Conservation (phyloP, 108 stramenopile species). For the Nitzschia sp. region DNA sequence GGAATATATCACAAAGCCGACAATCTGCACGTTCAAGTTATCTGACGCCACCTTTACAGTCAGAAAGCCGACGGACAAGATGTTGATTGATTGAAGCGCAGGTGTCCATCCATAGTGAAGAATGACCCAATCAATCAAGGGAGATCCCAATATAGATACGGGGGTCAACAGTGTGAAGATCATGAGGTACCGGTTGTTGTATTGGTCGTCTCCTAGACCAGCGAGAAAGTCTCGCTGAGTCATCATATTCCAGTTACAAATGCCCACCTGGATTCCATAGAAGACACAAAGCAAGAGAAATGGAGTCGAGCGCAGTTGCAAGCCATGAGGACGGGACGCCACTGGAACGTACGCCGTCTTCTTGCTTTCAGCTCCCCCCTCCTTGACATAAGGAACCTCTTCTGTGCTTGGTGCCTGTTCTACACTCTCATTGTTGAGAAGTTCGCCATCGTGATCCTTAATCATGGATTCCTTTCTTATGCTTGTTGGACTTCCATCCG, state of each 20-base stretch:
- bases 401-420: not conserved
- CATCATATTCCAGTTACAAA: slow-evolving; percentile 31
- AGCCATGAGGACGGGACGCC: not conserved
- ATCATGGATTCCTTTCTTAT: no score
- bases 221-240: slow-evolving; percentile 49
- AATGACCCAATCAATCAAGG: slow-evolving; percentile 36
- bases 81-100: not conserved
- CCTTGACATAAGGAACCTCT: not conserved
- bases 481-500: no score
- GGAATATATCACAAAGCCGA: slow-evolving; percentile 54
- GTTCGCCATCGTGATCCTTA: not conserved
- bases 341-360: not conserved
- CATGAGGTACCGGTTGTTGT: slow-evolving; percentile 40
- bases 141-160: slow-evolving; percentile 36
- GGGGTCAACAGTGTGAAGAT: slow-evolving; percentile 54
- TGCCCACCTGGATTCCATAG: slow-evolving; percentile 21
- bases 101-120: not conserved
- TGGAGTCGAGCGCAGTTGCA: not conserved
- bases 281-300: not conserved
- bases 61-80: slow-evolving; percentile 6
- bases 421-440: not conserved
- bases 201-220: slow-evolving; percentile 44
- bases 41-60: slow-evolving; percentile 20
- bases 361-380: not conserved
- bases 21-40: slow-evolving; percentile 48